A percentile compares a stretch with the other conserved stretches of the same genome.
Conservation (phyloP, 306 rosid species). For the Quercus agrifolia region DNA sequence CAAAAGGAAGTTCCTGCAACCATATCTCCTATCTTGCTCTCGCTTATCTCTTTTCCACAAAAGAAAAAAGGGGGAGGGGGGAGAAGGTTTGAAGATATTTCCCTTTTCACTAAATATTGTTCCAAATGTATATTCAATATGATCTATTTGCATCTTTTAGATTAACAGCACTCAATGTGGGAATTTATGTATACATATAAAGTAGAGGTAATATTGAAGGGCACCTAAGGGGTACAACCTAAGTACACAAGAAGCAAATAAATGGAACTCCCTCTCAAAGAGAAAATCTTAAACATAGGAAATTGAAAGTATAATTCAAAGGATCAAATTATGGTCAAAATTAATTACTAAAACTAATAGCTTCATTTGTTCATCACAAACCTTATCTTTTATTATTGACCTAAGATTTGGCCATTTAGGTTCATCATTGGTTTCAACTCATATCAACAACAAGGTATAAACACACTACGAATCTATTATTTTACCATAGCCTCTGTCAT, state of each 20-base stretch:
- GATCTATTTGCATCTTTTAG: neutral
- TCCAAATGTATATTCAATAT: no score
- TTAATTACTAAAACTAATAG: neutral
- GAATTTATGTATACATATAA: neutral
- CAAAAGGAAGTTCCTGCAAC: no score
- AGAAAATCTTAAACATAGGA: neutral
- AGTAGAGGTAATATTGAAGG: neutral
- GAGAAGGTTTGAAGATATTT: no score
- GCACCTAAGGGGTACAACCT: neutral
- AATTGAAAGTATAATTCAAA: neutral
- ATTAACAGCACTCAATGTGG: neutral
- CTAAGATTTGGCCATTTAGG: neutral
- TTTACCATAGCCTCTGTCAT: no score
- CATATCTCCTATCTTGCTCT: no score
- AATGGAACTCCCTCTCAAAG: neutral
- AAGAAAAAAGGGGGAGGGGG: no score
- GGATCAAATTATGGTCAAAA: neutral
- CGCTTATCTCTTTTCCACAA: no score
- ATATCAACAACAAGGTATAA: neutral
- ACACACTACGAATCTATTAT: no score
- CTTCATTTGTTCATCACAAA: neutral
- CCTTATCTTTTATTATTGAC: neutral
- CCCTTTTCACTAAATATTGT: no score
- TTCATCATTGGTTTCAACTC: neutral
- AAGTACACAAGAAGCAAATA: neutral